Conservation (phyloP, 768 basidiomycete genomes). For the Suillus occidentalis region DNA sequence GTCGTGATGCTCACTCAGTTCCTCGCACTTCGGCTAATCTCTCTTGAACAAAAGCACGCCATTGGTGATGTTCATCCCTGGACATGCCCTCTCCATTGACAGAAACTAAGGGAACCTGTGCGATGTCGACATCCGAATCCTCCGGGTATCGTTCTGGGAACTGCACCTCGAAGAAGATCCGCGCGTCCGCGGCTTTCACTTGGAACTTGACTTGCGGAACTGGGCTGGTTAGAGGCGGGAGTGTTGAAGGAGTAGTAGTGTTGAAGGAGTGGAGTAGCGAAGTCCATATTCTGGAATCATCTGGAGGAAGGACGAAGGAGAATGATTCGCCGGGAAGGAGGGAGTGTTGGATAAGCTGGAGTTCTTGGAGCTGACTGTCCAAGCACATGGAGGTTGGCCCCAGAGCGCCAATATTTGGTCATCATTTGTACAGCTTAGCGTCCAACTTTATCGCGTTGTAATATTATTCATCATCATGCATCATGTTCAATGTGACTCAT, state of each 20-base stretch:
- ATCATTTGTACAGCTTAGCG: too few relatives aligned
- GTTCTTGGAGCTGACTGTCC: constrained; percentile 43
- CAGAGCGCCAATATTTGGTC: too few relatives aligned
- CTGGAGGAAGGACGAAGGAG: constrained; percentile 32
- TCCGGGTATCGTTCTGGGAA: constrained; percentile 23
- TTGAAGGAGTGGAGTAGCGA: background rate
- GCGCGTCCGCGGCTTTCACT: constrained; percentile 30
- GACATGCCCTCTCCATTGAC: constrained; percentile 50
- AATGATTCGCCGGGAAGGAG: constrained; percentile 62
- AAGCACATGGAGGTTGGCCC: background rate
- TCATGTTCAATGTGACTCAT: too few relatives aligned
- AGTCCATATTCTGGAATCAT: background rate
- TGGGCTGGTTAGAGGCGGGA: constrained; percentile 10
- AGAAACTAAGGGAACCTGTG: constrained; percentile 23
- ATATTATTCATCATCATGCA: too few relatives aligned
- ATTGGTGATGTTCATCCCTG: constrained; percentile 48
- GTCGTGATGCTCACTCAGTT: constrained; percentile 26
- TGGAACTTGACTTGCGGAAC: constrained; percentile 33
- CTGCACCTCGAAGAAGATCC: constrained; percentile 38
- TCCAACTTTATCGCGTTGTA: too few relatives aligned
- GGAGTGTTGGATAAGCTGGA: constrained; percentile 60
- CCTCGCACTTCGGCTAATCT: constrained; percentile 35
- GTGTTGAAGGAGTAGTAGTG: constrained; percentile 6
- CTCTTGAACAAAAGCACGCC: constrained; percentile 43
- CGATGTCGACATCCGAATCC: background rate